Evolutionary conservation across 23 red algal genomes (phyloP), one percentile per base, ranked within the genome.

Genomic region (Gracilaria caudata): DNA sequence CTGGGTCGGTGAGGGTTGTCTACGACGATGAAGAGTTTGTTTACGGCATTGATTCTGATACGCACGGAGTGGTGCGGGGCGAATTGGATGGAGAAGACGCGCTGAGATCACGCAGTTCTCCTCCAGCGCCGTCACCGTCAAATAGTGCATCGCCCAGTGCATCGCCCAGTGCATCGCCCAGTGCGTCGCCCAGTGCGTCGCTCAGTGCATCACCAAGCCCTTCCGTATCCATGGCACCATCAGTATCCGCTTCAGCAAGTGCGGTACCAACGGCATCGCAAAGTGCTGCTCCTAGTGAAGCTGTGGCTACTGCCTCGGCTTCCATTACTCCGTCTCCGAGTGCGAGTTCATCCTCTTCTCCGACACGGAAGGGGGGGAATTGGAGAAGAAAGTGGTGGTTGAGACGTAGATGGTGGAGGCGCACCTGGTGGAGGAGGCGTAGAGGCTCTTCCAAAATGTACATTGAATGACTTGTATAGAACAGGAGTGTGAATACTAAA

Each of bases 41-140:
- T 34, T 87, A 72, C 41, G 38, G 21, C 4, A 40, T 87, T 53
- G 83, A 77, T 77, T 12, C 26, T 17, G 58, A 76, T 58, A 49
- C 65, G 21, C 46, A 74, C 26, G 65, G 43, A 23, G 83, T 87
- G 9, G 4, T 10, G 6, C 46, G 28, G 51, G 25, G 44, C 36
- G 65, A 36, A 71, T 21, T 23, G 65, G 65, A 39, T 21, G 7
- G 4, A 4, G 20, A 28, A 4, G n/a, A n/a, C n/a, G n/a, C n/a
- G n/a, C n/a, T n/a, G n/a, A n/a, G n/a, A n/a, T n/a, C 65, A 41
- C 65, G 19, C 34, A 19, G 19, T 4, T 36, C 65, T 21, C 23
- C 65, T 39, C 17, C 1, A 71, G 39, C 65, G 20, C 4, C 5
- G 4, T 39, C 65, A 1, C 12, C 19, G 5, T 17, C 49, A 16